Percentiles rank a stretch among this genome's conserved stretches.
Conservation (phyloP, 257 asterid genomes). For the Fraxinus quadrangulata region DNA sequence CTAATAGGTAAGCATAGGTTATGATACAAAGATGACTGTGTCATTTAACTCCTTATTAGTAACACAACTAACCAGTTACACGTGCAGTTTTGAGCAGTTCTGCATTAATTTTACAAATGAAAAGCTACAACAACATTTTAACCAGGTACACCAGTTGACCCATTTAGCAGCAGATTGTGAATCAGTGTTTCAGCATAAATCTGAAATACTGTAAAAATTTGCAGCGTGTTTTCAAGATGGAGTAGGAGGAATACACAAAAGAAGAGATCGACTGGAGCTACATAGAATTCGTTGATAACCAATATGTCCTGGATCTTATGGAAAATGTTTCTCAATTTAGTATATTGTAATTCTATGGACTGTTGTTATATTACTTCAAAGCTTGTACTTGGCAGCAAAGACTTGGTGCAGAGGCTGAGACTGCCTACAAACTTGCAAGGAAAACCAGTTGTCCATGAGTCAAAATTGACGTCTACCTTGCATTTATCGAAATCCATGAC, state of each 20-base stretch:
- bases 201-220: slow-evolving; percentile 34
- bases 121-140: slow-evolving; percentile 97
- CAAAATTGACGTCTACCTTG: background rate
- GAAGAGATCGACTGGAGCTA: slow-evolving; percentile 98
- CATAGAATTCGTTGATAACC: slow-evolving; percentile 95
- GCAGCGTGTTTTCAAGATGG: slow-evolving; percentile 99
- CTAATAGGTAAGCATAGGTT: slow-evolving; percentile 64
- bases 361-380: no score
- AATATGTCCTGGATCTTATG: slow-evolving; percentile 92
- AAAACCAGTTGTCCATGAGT: slow-evolving; percentile 10
- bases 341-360: slow-evolving; percentile 5
- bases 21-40: slow-evolving; percentile 18
- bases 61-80: slow-evolving; percentile 28
- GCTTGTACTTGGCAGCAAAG: background rate
- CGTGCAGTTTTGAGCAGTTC: slow-evolving; percentile 84
- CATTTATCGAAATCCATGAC: no score
- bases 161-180: slow-evolving; percentile 20
- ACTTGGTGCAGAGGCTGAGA: slow-evolving; percentile 11
- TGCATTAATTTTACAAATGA: slow-evolving; percentile 95
- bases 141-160: slow-evolving; percentile 65
- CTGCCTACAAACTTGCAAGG: background rate
- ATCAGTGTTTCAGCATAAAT: slow-evolving; percentile 13
- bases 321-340: slow-evolving; percentile 68
- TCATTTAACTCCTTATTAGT: background rate
- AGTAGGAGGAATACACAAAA: slow-evolving; percentile 93